Percentiles rank a stretch among this genome's conserved stretches.
Conservation (phyloP, 345 rosid genomes). For the Salix brachista region DNA sequence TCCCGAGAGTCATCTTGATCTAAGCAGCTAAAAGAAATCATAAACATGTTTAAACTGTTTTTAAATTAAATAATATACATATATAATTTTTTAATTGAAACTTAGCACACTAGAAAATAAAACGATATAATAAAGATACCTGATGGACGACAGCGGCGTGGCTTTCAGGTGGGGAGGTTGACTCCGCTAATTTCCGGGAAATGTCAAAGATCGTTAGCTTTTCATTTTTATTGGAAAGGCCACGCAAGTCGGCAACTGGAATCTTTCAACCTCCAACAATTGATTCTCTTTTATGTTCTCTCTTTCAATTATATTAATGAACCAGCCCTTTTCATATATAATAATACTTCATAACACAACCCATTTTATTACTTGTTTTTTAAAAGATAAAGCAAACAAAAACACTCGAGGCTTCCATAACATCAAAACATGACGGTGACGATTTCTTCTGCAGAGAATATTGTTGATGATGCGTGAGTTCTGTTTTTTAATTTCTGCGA, state of each 20-base stretch:
- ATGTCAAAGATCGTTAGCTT: neutral
- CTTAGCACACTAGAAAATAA: too few species aligned
- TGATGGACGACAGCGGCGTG: neutral
- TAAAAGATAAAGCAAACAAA: neutral
- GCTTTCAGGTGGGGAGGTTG: neutral
- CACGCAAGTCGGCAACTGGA: neutral
- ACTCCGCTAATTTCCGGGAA: neutral
- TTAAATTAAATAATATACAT: too few species aligned
- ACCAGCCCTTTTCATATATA: too few species aligned
- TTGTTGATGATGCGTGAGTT: conserved; percentile 8
- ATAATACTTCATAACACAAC: neutral
- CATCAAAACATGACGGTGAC: conserved; percentile 11
- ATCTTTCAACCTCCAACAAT: neutral
- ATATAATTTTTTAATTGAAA: too few species aligned
- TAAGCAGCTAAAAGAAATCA: too few species aligned
- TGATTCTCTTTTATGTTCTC: neutral
- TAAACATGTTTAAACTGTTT: too few species aligned
- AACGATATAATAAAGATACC: too few species aligned
- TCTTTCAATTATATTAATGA: neutral
- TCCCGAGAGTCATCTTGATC: too few species aligned
- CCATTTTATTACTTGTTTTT: neutral
- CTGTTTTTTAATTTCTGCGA: neutral
- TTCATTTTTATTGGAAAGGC: neutral
- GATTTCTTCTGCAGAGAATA: conserved; percentile 2
- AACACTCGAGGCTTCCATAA: too few species aligned